A percentile compares a stretch with the other conserved stretches of the same genome.
phyloP scores from a whole-genome alignment of 1,284 basidiomycete species.

The Tilletia horrida region DNA sequence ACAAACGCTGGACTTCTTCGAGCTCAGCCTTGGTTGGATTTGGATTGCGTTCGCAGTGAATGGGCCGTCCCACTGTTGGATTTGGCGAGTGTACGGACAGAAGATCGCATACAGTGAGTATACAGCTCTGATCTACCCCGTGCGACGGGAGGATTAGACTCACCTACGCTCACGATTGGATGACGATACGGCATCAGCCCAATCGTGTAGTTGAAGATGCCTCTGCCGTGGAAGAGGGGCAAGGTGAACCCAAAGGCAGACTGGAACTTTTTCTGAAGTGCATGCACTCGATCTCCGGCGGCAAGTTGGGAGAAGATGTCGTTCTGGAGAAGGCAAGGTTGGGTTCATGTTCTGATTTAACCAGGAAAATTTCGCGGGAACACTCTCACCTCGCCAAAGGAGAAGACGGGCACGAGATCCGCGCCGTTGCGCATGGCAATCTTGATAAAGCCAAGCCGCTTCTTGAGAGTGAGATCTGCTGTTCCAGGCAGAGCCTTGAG shows the following conservation, averaged over 20 bases:
- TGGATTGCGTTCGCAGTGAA: conserved; percentile 71
- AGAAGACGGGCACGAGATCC: conserved; percentile 44
- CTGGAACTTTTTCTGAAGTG: conserved; percentile 84
- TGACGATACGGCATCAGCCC: conserved; percentile 89
- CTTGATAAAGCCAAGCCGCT: conserved; percentile 82
- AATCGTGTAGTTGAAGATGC: conserved; percentile 66
- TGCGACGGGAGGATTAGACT: too few species aligned
- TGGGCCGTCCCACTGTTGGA: conserved; percentile 70
- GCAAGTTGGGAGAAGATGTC: conserved; percentile 97
- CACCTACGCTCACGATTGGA: conserved; percentile 82
- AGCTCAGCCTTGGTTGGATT: conserved; percentile 79
- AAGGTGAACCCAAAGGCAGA: conserved; percentile 89
- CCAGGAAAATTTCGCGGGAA: neutral
- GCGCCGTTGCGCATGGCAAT: conserved; percentile 85
- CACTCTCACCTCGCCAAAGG: conserved; percentile 16
- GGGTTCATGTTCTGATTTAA: neutral
- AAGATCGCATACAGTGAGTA: too few species aligned
- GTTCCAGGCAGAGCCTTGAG: conserved; percentile 90
- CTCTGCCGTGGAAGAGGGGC: conserved; percentile 81
- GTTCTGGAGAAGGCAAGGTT: conserved; percentile 81
- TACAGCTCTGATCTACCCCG: too few species aligned
- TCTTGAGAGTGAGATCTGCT: conserved; percentile 82
- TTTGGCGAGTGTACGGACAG: too few species aligned
- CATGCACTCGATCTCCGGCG: conserved; percentile 83
- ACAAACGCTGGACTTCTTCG: conserved; percentile 73